These are phyloP conservation scores for Vitis hybrid DNA, from an alignment of 177 flowering plant species.

Conservation along the genomic window DNA sequence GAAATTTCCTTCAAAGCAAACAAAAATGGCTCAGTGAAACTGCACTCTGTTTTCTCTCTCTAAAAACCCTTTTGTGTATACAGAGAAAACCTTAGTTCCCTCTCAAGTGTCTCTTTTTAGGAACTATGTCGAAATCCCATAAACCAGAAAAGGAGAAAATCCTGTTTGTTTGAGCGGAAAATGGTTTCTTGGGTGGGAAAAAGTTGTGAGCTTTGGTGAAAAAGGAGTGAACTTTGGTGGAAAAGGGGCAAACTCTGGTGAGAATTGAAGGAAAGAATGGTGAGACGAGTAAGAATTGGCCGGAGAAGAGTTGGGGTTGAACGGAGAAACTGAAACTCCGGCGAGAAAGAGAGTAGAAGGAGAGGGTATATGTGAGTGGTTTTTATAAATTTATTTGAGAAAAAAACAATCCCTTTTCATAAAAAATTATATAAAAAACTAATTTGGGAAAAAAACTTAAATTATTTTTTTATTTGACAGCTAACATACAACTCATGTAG, in stretches of 20 bases:
- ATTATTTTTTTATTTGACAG: constrained; percentile 35
- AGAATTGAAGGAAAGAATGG: too few species aligned
- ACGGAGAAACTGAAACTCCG: constrained; percentile 6
- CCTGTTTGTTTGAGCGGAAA: too few species aligned
- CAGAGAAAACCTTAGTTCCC: background rate
- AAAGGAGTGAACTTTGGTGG: too few species aligned
- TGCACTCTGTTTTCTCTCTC: background rate
- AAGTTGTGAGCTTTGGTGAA: too few species aligned
- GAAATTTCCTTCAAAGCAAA: background rate
- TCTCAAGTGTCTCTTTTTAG: background rate
- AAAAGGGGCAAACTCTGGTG: too few species aligned
- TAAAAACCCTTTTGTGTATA: background rate
- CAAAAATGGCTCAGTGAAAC: background rate
- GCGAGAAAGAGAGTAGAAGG: constrained; percentile 8
- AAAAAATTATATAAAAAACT: constrained; percentile 1
- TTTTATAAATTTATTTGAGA: too few species aligned
- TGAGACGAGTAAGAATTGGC: too few species aligned
- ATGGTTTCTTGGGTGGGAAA: too few species aligned
- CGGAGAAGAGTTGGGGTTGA: background rate
- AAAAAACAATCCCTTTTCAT: background rate
- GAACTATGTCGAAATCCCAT: background rate
- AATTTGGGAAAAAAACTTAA: background rate
- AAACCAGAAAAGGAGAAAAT: too few species aligned
- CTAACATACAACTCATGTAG: constrained; percentile 46
- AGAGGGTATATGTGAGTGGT: background rate